A percentile compares a stretch with the other conserved stretches of the same genome.
Conservation (phyloP, 2,329 filamentous ascomycete genomes). For the Colletotrichum orchidophilum region DNA sequence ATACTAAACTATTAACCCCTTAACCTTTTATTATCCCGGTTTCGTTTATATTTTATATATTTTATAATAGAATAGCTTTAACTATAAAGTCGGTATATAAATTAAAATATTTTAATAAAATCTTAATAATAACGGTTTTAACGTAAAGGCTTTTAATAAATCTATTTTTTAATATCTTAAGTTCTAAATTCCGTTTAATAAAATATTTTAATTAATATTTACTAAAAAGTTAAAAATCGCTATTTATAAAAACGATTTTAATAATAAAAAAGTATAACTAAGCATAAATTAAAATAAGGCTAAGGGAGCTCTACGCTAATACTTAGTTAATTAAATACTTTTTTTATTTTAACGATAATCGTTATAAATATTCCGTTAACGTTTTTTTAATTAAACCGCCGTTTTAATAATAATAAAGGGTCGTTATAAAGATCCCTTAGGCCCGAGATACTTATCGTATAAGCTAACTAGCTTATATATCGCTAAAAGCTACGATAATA, state of each 20-base stretch:
- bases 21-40: background rate
- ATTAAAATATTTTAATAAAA: background rate
- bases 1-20: background rate
- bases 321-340: too few species aligned
- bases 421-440: background rate
- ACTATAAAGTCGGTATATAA: background rate
- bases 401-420: background rate
- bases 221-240: background rate
- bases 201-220: background rate
- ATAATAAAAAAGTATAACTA: background rate
- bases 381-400: background rate
- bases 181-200: background rate
- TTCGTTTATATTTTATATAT: constrained; percentile 20
- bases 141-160: background rate
- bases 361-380: too few species aligned
- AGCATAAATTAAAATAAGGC: background rate
- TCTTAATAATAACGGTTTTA: background rate
- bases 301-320: background rate
- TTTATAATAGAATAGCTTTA: background rate
- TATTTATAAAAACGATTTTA: too few species aligned
- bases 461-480: background rate
- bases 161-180: background rate
- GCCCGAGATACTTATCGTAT: background rate
- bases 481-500: background rate
- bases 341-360: too few species aligned